Base-by-base conservation (phyloP, 768 basidiomycete genomes). In the Lactarius tabidus region DNA sequence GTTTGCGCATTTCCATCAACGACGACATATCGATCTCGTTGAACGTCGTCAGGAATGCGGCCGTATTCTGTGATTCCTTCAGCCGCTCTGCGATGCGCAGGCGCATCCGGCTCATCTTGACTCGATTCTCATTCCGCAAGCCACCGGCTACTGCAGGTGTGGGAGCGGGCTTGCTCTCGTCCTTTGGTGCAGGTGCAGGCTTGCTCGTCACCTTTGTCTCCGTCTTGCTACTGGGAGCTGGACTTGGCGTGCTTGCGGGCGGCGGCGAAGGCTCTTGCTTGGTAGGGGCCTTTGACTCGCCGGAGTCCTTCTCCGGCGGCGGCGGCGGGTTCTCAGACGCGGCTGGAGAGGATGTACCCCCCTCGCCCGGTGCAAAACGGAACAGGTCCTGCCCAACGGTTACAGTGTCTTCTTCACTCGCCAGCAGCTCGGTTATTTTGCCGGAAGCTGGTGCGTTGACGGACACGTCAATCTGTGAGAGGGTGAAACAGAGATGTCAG, bases 21-120 rank as follows among this genome's bases (percentile, higher is more conserved):
- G 91, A 89, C 48, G 93, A 95, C 96, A 99, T 98, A 81, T 98
- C 96, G 74, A 99, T 93, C 79, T 99, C 96, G 80, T 99, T 98
- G 85, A 99, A 99, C 29, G 96, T 98, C 38, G 97, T 98, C 65
- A 98, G 78, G 57, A 94, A 95, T 55, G 96, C 96, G 5, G 96
- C 97, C 23, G 92, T 86, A 74, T 98, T 97, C 76, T 99, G 96
- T 28, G 95, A 96, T 75, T 97, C 90, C 80, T 99, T 99, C 75
- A 99, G 85, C 59, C 96, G 94, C 78, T 95, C 93, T 55, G 95
- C 90, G 72, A 99, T 99, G 67, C 95, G 93, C 68, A 91, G 82
- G 55, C 96, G 92, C 97, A 99, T 99, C 59, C 95, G 89, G 77
- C 86, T 95, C 95, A 99, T 98, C 82, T 98, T 98, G 73, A 98